Conservation (phyloP, 331 rosid genomes). For the Arachis monticola region DNA sequence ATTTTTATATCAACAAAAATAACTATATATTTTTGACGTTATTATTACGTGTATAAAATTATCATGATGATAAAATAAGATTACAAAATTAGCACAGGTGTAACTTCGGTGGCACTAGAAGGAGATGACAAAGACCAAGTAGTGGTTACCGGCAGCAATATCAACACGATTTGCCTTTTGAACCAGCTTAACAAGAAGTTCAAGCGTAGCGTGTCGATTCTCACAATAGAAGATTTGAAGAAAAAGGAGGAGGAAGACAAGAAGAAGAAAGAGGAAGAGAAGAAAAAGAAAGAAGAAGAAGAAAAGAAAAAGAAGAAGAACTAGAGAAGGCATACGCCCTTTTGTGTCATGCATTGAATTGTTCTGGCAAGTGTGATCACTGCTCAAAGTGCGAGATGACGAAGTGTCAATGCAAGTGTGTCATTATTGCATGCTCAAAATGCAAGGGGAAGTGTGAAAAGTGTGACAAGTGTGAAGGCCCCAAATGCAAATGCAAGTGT, state of each 20-base stretch:
- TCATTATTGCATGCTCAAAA: neutral
- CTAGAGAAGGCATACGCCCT: no score
- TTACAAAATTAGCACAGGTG: slow-evolving; percentile 31
- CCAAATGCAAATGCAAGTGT: slow-evolving; percentile 18
- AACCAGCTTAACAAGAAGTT: slow-evolving; percentile 45
- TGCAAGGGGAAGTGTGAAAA: neutral
- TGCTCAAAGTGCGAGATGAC: neutral
- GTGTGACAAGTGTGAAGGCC: neutral
- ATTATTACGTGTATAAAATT: no score
- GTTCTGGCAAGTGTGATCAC: neutral
- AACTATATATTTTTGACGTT: no score
- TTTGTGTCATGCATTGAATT: no score
- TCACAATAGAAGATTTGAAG: slow-evolving; percentile 40
- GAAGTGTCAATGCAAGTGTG: neutral
- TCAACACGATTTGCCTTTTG: slow-evolving; percentile 36
- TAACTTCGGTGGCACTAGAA: slow-evolving; percentile 45
- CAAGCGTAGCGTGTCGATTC: neutral
- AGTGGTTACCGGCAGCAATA: slow-evolving; percentile 34
- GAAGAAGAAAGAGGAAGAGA: neutral
- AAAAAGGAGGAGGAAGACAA: slow-evolving; percentile 9
- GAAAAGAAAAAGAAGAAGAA: neutral
- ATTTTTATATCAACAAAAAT: no score
- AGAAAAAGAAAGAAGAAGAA: slow-evolving; percentile 6
- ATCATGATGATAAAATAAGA: no score
- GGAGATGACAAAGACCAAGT: slow-evolving; percentile 37